Conservation (phyloP, 768 basidiomycete genomes). For the Pleurotus salmoneostramineus region DNA sequence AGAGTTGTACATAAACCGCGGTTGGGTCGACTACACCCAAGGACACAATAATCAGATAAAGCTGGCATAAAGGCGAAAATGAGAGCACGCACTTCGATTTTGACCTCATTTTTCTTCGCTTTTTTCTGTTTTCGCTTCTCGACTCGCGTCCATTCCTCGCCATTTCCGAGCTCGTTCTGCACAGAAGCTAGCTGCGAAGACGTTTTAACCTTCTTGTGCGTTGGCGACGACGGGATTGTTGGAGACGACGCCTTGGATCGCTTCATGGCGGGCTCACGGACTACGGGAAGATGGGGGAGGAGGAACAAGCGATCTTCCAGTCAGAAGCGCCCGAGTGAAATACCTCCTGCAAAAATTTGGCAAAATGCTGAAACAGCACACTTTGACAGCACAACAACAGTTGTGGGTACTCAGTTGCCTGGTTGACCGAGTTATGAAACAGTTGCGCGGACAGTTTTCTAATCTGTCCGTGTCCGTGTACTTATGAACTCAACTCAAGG, state of each 20-base stretch:
- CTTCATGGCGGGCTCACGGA: background rate
- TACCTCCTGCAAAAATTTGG: too few species aligned
- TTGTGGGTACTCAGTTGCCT: too few species aligned
- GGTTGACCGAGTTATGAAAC: too few species aligned
- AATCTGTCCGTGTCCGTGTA: too few species aligned
- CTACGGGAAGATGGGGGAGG: too few species aligned
- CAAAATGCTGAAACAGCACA: too few species aligned
- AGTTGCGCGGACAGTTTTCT: too few species aligned
- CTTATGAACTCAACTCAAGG: too few species aligned
- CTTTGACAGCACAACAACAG: too few species aligned
- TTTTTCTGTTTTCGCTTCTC: slow-evolving; percentile 75
- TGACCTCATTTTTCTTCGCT: slow-evolving; percentile 49
- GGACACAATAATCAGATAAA: background rate
- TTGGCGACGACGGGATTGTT: slow-evolving; percentile 11
- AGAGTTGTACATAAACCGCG: slow-evolving; percentile 80
- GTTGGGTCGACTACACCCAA: slow-evolving; percentile 32
- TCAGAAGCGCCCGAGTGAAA: too few species aligned
- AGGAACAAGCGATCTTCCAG: too few species aligned
- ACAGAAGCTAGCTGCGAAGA: slow-evolving; percentile 8
- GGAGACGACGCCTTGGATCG: slow-evolving; percentile 13
- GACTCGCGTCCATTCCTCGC: slow-evolving; percentile 61
- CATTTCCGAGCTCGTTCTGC: slow-evolving; percentile 14
- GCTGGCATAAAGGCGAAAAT: too few species aligned
- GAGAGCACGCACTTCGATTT: slow-evolving; percentile 48
- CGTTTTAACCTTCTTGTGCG: slow-evolving; percentile 37